Evolutionary conservation across 371 early-diverging fungal genomes (phyloP), one percentile per base, ranked within the genome.

Genomic region (Apophysomyces ossiformis): DNA sequence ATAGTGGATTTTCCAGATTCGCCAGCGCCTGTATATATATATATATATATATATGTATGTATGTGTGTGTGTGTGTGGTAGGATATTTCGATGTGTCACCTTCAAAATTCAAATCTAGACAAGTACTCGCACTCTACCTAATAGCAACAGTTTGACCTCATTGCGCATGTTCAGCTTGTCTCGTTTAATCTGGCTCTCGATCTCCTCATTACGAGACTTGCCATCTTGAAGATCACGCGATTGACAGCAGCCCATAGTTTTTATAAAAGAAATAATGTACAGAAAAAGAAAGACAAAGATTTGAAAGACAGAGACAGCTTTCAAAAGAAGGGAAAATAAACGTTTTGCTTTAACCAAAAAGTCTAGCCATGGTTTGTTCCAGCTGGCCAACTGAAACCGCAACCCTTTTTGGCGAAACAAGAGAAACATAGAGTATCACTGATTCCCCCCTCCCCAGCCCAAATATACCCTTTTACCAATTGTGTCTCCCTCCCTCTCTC

Each of bases 1-100:
- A 98, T 94, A 8, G 98, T 98, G 32, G 93, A 91, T 84, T 98
- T 98, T 39, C 98, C 98, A 7, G 97, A 96, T 85, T 98, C 98
- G 69, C 98, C 98, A 57, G 96, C 95, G 67, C 97, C 96, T 94
- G 69, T 57, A 37, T 18, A 8, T n/a, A n/a, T n/a, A n/a, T n/a
- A n/a, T n/a, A n/a, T n/a, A n/a, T n/a, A n/a, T n/a, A n/a, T n/a
- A n/a, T n/a, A n/a, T n/a, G n/a, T n/a, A n/a, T n/a, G n/a, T n/a
- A n/a, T n/a, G n/a, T n/a, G 32, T 26, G 32, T 1, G 32, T 26
- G 32, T 2, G 32, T 1, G 32, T 26, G 32, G 26, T 26, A n/a
- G n/a, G n/a, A n/a, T 26, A 26, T 26, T 26, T 1, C 32, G 4
- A 13, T 6, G 16, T 18, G 54, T 50, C 16, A 54, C 13, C 7